Evolutionary conservation across 225 moss, liverwort and hornwort species (phyloP).

Genomic region (Straminergon stramineum): DNA sequence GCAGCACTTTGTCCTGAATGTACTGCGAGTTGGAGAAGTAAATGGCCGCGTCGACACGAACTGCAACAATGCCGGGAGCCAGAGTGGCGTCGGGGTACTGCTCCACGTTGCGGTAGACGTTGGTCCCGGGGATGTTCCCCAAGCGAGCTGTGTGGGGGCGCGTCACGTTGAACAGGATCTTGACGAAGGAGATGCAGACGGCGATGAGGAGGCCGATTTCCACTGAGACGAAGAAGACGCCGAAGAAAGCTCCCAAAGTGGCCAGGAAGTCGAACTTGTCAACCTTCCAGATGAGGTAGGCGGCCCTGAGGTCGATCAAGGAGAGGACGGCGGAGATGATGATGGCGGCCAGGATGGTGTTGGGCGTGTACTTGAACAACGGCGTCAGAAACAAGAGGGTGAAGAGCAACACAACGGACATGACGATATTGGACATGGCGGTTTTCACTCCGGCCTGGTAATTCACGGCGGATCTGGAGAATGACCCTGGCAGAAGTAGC

Average conservation of each 20-base stretch:
- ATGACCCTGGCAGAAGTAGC: conserved; percentile 43
- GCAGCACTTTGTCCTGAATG: conserved; percentile 45
- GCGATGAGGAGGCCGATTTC: conserved; percentile 91
- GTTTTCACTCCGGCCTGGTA: conserved; percentile 58
- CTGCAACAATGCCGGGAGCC: conserved; percentile 45
- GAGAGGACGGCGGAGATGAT: conserved; percentile 58
- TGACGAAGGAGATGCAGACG: conserved; percentile 62
- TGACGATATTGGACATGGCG: conserved; percentile 57
- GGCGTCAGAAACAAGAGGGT: conserved; percentile 55
- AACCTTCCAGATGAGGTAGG: conserved; percentile 71
- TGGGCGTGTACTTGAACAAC: conserved; percentile 77
- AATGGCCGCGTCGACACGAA: conserved; percentile 69
- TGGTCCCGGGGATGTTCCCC: conserved; percentile 65
- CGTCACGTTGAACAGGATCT: conserved; percentile 70
- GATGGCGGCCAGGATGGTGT: conserved; percentile 48
- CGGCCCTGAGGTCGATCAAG: conserved; percentile 52
- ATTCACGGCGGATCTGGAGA: conserved; percentile 91
- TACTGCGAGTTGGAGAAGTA: conserved; percentile 91
- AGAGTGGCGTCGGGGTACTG: conserved; percentile 58
- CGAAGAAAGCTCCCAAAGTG: conserved; percentile 76
- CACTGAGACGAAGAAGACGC: conserved; percentile 73
- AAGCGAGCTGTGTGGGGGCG: conserved; percentile 73
- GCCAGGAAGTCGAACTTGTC: conserved; percentile 88
- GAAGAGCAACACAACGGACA: conserved; percentile 60
- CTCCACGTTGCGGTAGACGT: conserved; percentile 46